Evolutionary conservation across 139 green algal genomes (phyloP).

Genomic region (Tetradesmus obliquus): DNA sequence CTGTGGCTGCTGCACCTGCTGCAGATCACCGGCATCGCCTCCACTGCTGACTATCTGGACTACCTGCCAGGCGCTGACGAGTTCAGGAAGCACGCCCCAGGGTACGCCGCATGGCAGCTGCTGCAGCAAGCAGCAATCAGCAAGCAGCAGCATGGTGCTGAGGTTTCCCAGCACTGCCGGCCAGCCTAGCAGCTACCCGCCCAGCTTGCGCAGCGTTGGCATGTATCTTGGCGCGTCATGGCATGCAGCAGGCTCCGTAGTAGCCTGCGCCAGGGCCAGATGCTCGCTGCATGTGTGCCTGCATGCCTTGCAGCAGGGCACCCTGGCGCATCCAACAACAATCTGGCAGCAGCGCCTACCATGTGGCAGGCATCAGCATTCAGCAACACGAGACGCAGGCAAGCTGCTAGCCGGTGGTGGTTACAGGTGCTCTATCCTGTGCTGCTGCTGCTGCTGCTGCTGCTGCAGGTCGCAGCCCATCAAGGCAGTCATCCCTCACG

Average conservation of each 20-base stretch:
- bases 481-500: slow-evolving; percentile 70
- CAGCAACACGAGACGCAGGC: background rate
- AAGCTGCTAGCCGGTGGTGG: no score
- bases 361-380: background rate
- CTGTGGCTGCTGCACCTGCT: background rate
- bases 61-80: slow-evolving; percentile 53
- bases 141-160: background rate
- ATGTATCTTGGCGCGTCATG: no score
- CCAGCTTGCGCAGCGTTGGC: no score
- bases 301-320: no score
- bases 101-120: slow-evolving; percentile 28
- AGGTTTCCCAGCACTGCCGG: background rate
- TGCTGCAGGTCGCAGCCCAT: slow-evolving; percentile 70
- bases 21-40: slow-evolving; percentile 56
- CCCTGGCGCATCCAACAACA: no score
- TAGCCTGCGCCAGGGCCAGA: no score
- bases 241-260: no score
- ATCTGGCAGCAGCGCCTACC: background rate
- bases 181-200: background rate
- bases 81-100: slow-evolving; percentile 57
- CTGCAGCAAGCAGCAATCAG: background rate
- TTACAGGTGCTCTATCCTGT: background rate
- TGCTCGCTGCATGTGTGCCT: no score
- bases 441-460: background rate
- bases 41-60: slow-evolving; percentile 53